Conservation (phyloP, 805 yeast species). For the Zygoascus bituminiphila region DNA sequence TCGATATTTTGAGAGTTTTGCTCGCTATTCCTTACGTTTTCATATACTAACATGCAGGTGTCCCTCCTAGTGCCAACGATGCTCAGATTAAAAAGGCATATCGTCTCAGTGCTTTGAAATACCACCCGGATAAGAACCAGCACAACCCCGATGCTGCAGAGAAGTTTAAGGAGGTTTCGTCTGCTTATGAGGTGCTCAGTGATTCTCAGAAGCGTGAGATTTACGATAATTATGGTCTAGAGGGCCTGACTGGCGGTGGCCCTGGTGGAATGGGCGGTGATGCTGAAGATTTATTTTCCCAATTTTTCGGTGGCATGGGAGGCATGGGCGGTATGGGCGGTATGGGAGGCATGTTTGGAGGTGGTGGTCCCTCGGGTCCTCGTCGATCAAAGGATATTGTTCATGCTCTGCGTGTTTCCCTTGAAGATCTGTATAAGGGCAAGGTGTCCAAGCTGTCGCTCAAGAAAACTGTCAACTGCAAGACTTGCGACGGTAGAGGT, state of each 20-base stretch:
- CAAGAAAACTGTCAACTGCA: constrained; percentile 85
- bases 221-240: constrained; percentile 88
- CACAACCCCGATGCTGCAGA: constrained; percentile 76
- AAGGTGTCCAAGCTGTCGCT: constrained; percentile 89
- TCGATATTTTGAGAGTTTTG: background rate
- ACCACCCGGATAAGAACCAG: constrained; percentile 81
- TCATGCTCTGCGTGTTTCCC: constrained; percentile 74
- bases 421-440: constrained; percentile 92
- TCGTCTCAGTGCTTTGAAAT: constrained; percentile 61
- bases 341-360: constrained; percentile 30
- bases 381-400: constrained; percentile 84
- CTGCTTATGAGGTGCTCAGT: constrained; percentile 81
- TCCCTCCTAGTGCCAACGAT: constrained; percentile 44
- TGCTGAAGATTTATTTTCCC: constrained; percentile 68
- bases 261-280: constrained; percentile 64
- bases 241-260: constrained; percentile 75
- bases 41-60: constrained; percentile 26
- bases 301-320: constrained; percentile 70
- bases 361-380: constrained; percentile 70
- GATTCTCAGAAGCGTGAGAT: constrained; percentile 83
- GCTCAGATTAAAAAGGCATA: constrained; percentile 69
- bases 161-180: constrained; percentile 85
- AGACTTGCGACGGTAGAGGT: constrained; percentile 87
- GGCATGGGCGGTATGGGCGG: constrained; percentile 33
- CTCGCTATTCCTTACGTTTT: background rate